Conservation (phyloP, 306 rosid genomes). For the Cyamopsis tetragonoloba region DNA sequence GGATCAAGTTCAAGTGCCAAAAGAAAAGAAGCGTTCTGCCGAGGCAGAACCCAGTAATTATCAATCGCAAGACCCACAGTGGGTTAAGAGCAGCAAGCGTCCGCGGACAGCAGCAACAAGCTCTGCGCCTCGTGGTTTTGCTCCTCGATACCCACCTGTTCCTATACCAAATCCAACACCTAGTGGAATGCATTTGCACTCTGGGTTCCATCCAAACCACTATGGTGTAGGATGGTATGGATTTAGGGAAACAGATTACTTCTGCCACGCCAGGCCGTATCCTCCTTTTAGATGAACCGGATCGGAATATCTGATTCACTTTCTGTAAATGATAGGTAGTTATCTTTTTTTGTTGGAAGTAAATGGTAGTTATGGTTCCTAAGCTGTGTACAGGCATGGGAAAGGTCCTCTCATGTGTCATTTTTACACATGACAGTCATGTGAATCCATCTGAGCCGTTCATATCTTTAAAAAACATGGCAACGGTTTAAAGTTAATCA, state of each 20-base stretch:
- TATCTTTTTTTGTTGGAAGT: no score
- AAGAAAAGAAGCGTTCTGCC: no score
- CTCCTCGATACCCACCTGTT: not conserved
- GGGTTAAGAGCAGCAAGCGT: conserved; percentile 26
- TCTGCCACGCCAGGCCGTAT: not conserved
- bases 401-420: no score
- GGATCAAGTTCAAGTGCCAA: no score
- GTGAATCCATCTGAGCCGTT: no score
- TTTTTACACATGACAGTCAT: no score
- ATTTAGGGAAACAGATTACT: not conserved
- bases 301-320: not conserved
- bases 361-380: not conserved
- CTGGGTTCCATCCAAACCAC: not conserved
- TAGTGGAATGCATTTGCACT: not conserved
- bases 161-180: not conserved
- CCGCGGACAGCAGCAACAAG: not conserved
- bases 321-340: not conserved
- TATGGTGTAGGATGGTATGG: not conserved
- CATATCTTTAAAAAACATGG: no score
- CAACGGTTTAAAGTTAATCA: no score
- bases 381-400: not conserved
- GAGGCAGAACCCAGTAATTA: not conserved
- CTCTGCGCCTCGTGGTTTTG: not conserved
- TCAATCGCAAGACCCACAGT: not conserved
- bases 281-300: not conserved